A percentile compares a stretch with the other conserved stretches of the same genome.
These are phyloP conservation scores for Silene conica DNA, from an alignment of 148 eudicot genomes.

Conservation along the genomic window DNA sequence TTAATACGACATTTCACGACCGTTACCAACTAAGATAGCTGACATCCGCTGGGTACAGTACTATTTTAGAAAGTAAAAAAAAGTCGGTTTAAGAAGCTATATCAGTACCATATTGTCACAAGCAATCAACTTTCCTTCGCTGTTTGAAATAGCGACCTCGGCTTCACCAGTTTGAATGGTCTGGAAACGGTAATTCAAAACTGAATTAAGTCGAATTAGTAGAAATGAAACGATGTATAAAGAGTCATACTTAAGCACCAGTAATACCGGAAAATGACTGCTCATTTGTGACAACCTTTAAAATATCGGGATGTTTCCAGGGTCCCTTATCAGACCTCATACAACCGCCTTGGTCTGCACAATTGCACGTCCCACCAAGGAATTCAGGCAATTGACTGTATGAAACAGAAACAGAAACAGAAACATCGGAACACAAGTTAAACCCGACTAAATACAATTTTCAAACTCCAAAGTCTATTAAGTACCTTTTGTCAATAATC, in stretches of 20 bases:
- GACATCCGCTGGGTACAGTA: too few relatives aligned
- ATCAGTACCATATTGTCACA: conserved; percentile 44
- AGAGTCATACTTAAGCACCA: conserved; percentile 2
- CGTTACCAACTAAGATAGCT: too few relatives aligned
- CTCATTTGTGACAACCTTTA: conserved; percentile 41
- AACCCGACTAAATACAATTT: not conserved
- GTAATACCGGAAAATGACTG: not conserved
- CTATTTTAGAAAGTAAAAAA: too few relatives aligned
- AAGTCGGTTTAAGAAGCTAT: too few relatives aligned
- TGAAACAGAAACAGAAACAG: conserved; percentile 20
- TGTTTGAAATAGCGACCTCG: conserved; percentile 35
- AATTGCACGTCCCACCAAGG: conserved; percentile 71
- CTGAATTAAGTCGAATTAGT: not conserved
- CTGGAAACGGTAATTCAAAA: conserved; percentile 25
- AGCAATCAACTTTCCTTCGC: conserved; percentile 38
- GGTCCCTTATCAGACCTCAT: conserved; percentile 80
- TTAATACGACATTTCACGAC: too few relatives aligned
- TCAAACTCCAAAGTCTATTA: too few relatives aligned
- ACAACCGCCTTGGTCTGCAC: conserved; percentile 75
- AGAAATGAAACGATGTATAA: not conserved
- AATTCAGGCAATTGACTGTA: conserved; percentile 74
- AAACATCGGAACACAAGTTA: conserved; percentile 10
- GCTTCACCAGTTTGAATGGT: conserved; percentile 38
- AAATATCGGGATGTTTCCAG: conserved; percentile 64
- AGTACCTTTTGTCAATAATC: conserved; percentile 63